Evolutionary conservation across 164 flowering plant genomes (phyloP).

Genomic region (Protea cynaroides): DNA sequence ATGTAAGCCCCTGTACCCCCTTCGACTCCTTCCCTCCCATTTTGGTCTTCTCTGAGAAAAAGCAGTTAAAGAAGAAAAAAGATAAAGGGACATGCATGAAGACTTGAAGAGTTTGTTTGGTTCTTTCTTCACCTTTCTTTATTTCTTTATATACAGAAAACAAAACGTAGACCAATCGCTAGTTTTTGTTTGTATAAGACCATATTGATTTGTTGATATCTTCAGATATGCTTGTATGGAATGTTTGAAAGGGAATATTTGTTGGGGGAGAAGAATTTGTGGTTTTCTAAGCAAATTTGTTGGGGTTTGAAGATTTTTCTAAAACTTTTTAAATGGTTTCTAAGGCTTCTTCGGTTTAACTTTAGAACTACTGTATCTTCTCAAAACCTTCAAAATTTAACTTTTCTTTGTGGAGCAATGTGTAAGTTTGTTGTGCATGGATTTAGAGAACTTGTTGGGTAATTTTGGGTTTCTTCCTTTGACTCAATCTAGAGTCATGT

Average conservation of each 20-base stretch:
- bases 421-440: constrained; percentile 21
- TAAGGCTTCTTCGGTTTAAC: constrained; percentile 15
- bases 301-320: constrained; percentile 22
- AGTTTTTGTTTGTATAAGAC: background rate
- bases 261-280: constrained; percentile 6
- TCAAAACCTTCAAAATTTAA: constrained; percentile 23
- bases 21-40: constrained; percentile 16
- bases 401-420: constrained; percentile 26
- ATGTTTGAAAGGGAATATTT: constrained; percentile 3
- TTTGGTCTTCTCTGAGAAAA: constrained; percentile 9
- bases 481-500: constrained; percentile 32
- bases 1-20: constrained; percentile 16
- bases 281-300: constrained; percentile 11
- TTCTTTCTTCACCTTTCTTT: constrained; percentile 4
- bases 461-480: constrained; percentile 31
- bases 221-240: constrained; percentile 2
- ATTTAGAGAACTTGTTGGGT: constrained; percentile 7
- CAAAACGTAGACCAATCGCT: background rate
- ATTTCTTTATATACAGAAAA: background rate
- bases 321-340: background rate
- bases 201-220: background rate
- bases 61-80: constrained; percentile 14
- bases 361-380: constrained; percentile 14
- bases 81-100: constrained; percentile 14
- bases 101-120: too few species aligned